Conservation (phyloP, 1,284 basidiomycete genomes). For the Pseudozyma sp. region DNA sequence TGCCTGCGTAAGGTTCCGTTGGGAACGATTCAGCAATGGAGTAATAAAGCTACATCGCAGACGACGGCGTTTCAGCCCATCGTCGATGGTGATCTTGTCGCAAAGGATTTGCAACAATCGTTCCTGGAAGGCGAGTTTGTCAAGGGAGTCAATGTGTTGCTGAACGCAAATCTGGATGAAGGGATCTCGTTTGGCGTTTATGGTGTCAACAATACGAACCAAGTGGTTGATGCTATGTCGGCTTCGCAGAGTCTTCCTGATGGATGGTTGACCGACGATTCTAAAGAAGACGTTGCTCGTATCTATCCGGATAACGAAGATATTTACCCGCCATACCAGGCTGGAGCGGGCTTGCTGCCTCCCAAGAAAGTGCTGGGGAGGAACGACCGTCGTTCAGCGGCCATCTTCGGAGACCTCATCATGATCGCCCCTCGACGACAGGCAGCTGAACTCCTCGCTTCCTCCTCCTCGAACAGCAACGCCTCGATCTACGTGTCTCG, state of each 20-base stretch:
- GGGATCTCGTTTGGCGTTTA: constrained; percentile 38
- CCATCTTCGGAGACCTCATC: constrained; percentile 32
- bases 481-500: constrained; percentile 45
- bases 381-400: constrained; percentile 33
- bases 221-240: constrained; percentile 22
- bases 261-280: constrained; percentile 6
- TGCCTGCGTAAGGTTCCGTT: constrained; percentile 29
- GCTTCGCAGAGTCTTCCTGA: constrained; percentile 16
- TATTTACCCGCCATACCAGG: constrained; percentile 32
- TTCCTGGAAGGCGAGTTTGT: constrained; percentile 29
- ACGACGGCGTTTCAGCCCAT: constrained; percentile 15
- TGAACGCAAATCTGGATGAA: constrained; percentile 34
- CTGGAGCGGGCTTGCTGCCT: constrained; percentile 28
- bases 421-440: constrained; percentile 29
- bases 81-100: constrained; percentile 36
- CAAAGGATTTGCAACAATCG: constrained; percentile 27
- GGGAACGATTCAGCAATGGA: constrained; percentile 35
- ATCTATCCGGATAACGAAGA: constrained; percentile 46
- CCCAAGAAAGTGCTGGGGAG: constrained; percentile 1
- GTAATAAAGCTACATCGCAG: background rate
- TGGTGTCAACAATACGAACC: constrained; percentile 24
- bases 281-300: background rate
- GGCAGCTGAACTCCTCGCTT: constrained; percentile 7
- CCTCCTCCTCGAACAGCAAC: background rate
- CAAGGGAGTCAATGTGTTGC: constrained; percentile 10